Evolutionary conservation across 2,329 filamentous ascomycete species (phyloP), one percentile per base, ranked within the genome.

Genomic region (Fusarium pilosicola): DNA sequence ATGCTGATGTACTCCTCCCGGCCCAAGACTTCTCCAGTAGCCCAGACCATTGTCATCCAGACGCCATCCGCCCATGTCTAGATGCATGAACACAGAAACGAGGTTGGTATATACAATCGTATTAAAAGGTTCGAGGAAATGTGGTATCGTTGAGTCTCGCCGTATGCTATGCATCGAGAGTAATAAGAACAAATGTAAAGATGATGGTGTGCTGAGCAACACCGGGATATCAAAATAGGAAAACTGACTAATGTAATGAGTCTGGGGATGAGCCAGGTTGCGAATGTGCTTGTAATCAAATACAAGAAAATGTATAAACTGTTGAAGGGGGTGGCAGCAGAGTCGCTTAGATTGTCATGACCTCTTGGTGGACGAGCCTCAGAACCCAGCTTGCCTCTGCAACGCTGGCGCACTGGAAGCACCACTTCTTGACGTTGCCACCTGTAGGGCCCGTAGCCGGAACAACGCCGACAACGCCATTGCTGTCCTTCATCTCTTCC

Each of bases 401-500:
- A 17, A 84, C 85, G 46, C 84, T 89, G 51, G 83, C 83, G 71
- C 88, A 90, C 80, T 90, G 88, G 81, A 91, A 90, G 74, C 89
- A 91, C 89, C 89, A 91, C 81, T 90, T 90, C 76, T 86, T 89
- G 63, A 91, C 87, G 68, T 85, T 87, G 28, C 89, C 88, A 14
- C 84, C 84, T 11, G 87, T 84, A 30, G 84, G 85, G 12, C 88
- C 88, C 28, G 83, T 86, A 57, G 85, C 84, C 6, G 88, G 87
- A 46, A 83, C 88, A 24, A 84, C 81, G 32, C 88, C 88, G 17
- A 86, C 84, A 45, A 87, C 85, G 30, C 89, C 89, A 30, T 89
- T 86, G 71, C 89, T 89, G 71, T 91, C 89, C 55, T 90, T 90
- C 75, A 92, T 85, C 73, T 94, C 91, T 80, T 96, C 93, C 90